A percentile compares a stretch with the other conserved stretches of the same genome.
Conservation (phyloP, 2,329 filamentous ascomycete species). For the Gaeumannomyces tritici region DNA sequence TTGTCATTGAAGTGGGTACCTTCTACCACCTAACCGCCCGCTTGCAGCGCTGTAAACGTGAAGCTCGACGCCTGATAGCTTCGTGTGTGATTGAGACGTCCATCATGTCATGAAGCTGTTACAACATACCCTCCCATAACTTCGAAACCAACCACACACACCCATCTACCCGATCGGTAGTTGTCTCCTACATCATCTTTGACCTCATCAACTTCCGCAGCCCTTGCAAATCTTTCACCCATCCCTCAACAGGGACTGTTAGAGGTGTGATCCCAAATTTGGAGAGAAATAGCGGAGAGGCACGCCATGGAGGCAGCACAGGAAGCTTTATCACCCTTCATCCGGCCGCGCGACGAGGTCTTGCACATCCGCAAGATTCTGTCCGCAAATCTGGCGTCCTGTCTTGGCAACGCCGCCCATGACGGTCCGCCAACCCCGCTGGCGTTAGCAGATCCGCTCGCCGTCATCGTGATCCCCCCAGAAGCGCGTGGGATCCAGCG, state of each 20-base stretch:
- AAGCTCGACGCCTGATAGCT: no score
- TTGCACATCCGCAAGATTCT: constrained; percentile 45
- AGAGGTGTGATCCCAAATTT: background rate
- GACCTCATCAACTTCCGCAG: background rate
- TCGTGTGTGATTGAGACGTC: no score
- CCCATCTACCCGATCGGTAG: no score
- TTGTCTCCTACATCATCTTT: background rate
- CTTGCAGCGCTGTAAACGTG: no score
- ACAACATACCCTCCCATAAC: background rate
- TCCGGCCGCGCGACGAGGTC: constrained; percentile 48
- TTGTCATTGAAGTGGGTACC: background rate
- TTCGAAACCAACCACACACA: background rate
- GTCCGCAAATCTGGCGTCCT: constrained; percentile 41
- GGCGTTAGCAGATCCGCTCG: constrained; percentile 34
- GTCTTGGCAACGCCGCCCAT: constrained; percentile 29
- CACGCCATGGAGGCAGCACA: constrained; percentile 1
- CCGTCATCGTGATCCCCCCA: constrained; percentile 20
- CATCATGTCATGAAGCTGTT: no score
- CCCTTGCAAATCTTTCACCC: background rate
- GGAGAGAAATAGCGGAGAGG: background rate
- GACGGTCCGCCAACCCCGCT: constrained; percentile 25
- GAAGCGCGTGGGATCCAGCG: constrained; percentile 37
- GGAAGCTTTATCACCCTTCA: constrained; percentile 35
- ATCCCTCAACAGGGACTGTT: no score
- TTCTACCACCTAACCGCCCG: no score